These are phyloP conservation scores for Colletotrichum magnum DNA, from an alignment of 2,329 filamentous ascomycete species.

Conservation along the genomic window DNA sequence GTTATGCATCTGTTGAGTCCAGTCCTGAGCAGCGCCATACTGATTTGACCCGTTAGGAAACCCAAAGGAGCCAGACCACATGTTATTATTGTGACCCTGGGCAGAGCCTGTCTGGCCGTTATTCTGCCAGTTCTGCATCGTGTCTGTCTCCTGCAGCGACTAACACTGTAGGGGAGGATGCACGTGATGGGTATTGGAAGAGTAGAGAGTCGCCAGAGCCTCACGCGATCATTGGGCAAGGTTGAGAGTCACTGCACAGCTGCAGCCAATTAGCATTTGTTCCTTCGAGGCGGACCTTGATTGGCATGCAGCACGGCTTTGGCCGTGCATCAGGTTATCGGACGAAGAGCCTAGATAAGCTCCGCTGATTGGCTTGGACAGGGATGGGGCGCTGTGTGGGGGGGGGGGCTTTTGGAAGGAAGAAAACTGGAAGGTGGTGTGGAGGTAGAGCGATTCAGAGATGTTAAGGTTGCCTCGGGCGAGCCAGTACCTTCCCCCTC, in stretches of 20 bases:
- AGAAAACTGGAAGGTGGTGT: conserved; percentile 13
- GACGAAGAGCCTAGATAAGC: conserved; percentile 17
- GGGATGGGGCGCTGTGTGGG: conserved; percentile 3
- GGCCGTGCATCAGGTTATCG: conserved; percentile 27
- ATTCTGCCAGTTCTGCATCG: conserved; percentile 42
- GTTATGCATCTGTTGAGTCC: conserved; percentile 54
- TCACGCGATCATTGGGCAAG: conserved; percentile 34
- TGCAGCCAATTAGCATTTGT: conserved; percentile 36
- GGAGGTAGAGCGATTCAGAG: conserved; percentile 12
- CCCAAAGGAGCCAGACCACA: conserved; percentile 35
- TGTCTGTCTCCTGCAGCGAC: neutral
- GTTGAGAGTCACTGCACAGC: conserved; percentile 31
- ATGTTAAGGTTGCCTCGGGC: conserved; percentile 10
- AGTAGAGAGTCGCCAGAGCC: conserved; percentile 18
- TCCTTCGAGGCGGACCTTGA: conserved; percentile 9
- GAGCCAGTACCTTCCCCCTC: conserved; percentile 2
- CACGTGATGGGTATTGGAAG: conserved; percentile 25
- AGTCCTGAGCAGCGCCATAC: conserved; percentile 56
- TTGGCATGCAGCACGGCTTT: conserved; percentile 24
- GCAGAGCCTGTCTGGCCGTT: conserved; percentile 37
- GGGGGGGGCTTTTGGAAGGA: neutral
- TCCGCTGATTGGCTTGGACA: conserved; percentile 26
- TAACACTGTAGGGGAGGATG: neutral
- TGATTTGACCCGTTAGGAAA: conserved; percentile 43
- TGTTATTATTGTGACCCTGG: conserved; percentile 39